Conservation (phyloP, 2,329 filamentous ascomycete genomes). For the Fusarium nematophilum region DNA sequence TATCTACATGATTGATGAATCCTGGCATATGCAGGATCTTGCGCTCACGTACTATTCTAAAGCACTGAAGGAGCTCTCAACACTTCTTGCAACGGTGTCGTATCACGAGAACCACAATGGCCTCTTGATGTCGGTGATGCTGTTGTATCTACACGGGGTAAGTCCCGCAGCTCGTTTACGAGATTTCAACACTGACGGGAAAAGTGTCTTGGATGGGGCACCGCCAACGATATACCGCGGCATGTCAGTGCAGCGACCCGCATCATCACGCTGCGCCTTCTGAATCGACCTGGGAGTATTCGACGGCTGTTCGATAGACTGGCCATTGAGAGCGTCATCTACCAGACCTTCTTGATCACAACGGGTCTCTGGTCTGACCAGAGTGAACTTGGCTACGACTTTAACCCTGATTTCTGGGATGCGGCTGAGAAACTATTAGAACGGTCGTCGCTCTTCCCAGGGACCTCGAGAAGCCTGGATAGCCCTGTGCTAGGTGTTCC, state of each 20-base stretch:
- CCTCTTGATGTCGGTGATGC: conserved; percentile 41
- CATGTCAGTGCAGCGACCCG: conserved; percentile 37
- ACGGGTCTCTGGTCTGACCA: conserved; percentile 39
- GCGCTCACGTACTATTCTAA: conserved; percentile 39
- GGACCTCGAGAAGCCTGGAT: conserved; percentile 19
- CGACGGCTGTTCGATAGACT: conserved; percentile 34
- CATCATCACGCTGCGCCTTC: conserved; percentile 29
- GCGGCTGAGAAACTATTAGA: conserved; percentile 29
- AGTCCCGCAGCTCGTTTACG: background rate
- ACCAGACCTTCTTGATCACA: conserved; percentile 35
- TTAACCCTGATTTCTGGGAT: conserved; percentile 32
- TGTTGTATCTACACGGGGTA: conserved; percentile 43
- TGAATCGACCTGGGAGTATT: conserved; percentile 13
- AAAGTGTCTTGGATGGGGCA: conserved; percentile 37
- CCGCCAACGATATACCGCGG: conserved; percentile 30
- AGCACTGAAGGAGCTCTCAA: conserved; percentile 31
- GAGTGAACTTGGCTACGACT: conserved; percentile 2
- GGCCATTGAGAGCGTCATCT: conserved; percentile 40
- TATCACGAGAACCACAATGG: conserved; percentile 36
- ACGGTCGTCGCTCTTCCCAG: conserved; percentile 18
- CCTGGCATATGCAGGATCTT: conserved; percentile 34
- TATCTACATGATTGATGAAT: conserved; percentile 30
- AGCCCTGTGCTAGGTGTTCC: conserved; percentile 42
- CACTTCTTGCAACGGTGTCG: conserved; percentile 17
- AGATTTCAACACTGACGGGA: too few relatives aligned